Base-by-base conservation (phyloP, 2,329 filamentous ascomycete species). In the Cordyceps javanica region DNA sequence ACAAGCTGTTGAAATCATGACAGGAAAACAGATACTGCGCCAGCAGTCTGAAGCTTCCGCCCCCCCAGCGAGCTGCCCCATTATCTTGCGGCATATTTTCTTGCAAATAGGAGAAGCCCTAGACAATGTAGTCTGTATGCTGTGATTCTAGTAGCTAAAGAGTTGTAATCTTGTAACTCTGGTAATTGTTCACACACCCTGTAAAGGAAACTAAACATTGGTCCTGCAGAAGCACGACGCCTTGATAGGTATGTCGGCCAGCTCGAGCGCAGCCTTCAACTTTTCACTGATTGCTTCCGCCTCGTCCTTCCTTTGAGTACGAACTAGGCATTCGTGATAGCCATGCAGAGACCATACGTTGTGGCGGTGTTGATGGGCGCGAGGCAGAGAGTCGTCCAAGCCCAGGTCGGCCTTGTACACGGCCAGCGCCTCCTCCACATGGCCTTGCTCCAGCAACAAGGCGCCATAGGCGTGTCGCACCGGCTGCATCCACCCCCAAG, bases 401-500 rank as follows among this genome's bases (percentile, higher is more conserved):
- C 86, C 86, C 14, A 89, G 67, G 63, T 89, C 85, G 0, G 82
- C 83, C 21, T 70, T 73, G 61, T 89, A 89, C 1, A 84, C 77
- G 1, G 66, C 74, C 2, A 77, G 70, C 0, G 86, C 85, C 50
- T 86, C 74, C 25, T 80, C 75, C 0, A 81, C 72, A n/a, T 72
- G 73, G 0, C 80, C 82, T 64, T 88, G 86, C 65, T 91, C 88
- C 13, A 89, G 74, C 30, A 89, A 67, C 3, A 91, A 73, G 0
- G 87, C 88, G 1, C 84, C 87, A 52, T 86, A 86, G 0, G 87
- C 87, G 68, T 91, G 88, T 3, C 87, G 76, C 0, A 83, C 81
- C 0, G 88, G 88, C 66, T 89, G 85, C 87, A 91, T 90, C 87
- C 88, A 91, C 0, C 85, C 86, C 87, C 87, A 90, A 0, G 88